A percentile compares a stretch with the other conserved stretches of the same genome.
Conservation (phyloP, 805 yeast species). For the Saccharomycopsis capsularis region DNA sequence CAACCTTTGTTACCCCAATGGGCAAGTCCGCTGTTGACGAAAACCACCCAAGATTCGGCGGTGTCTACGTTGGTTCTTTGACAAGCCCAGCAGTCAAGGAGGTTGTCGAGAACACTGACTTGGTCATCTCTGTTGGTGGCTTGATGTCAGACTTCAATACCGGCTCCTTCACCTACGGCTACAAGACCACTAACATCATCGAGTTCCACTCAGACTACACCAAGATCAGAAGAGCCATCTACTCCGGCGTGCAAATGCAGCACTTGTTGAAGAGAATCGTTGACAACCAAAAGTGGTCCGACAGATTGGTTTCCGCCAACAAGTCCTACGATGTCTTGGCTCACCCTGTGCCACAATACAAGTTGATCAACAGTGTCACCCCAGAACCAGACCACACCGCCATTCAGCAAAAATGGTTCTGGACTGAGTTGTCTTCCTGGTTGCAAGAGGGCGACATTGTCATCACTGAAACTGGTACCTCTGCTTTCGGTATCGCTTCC, state of each 20-base stretch:
- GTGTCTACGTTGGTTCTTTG: conserved; percentile 80
- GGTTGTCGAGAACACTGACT: conserved; percentile 67
- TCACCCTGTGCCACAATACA: conserved; percentile 13
- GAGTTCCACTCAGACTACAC: conserved; percentile 52
- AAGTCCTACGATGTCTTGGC: conserved; percentile 4
- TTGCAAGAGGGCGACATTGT: conserved; percentile 50
- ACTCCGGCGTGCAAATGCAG: conserved; percentile 50
- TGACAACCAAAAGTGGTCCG: conserved; percentile 1
- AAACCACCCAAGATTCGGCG: conserved; percentile 65
- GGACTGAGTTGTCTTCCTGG: conserved; percentile 47
- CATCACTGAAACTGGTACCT: conserved; percentile 60
- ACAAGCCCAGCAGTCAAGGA: conserved; percentile 66
- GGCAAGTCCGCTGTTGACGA: conserved; percentile 80
- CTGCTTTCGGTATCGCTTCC: conserved; percentile 55
- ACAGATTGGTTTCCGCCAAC: neutral
- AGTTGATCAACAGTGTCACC: conserved; percentile 4
- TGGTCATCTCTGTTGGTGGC: conserved; percentile 75
- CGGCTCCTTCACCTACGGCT: conserved; percentile 61
- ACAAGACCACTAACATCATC: conserved; percentile 45
- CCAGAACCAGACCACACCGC: conserved; percentile 6
- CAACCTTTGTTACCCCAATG: conserved; percentile 83
- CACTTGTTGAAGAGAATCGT: conserved; percentile 26
- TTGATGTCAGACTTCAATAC: conserved; percentile 84
- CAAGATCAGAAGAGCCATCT: conserved; percentile 44
- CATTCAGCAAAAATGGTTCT: conserved; percentile 36